Evolutionary conservation across 1,284 basidiomycete genomes (phyloP).

Genomic region (Apiotrichum sp.): DNA sequence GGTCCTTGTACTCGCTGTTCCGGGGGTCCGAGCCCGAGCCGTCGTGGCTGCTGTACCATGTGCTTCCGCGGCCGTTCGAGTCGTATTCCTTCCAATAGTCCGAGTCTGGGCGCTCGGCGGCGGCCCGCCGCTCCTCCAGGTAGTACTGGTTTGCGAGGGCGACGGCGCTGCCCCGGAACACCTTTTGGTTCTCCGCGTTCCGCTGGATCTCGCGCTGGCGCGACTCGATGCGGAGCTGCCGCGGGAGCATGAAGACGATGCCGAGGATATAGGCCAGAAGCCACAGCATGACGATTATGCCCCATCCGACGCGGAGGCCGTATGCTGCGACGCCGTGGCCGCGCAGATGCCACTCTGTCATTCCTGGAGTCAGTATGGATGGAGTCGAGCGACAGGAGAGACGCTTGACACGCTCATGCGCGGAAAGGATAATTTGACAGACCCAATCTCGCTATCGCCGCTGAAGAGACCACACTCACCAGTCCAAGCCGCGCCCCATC

Average conservation of each 20-base stretch:
- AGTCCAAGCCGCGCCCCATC: conserved; percentile 29
- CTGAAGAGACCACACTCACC: conserved; percentile 21
- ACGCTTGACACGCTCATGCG: too few relatives aligned
- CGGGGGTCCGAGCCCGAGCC: too few relatives aligned
- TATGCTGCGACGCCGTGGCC: conserved; percentile 16
- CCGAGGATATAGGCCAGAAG: conserved; percentile 18
- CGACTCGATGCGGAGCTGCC: conserved; percentile 17
- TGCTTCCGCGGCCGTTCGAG: background rate
- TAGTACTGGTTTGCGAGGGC: conserved; percentile 4
- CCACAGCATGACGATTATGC: conserved; percentile 22
- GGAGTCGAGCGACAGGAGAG: too few relatives aligned
- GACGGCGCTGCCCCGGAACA: background rate
- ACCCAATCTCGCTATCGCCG: too few relatives aligned
- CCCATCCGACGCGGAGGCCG: conserved; percentile 34
- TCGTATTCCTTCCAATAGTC: background rate
- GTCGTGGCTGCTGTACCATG: background rate
- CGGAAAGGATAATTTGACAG: too few relatives aligned
- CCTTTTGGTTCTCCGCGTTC: conserved; percentile 4
- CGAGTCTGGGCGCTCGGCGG: too few relatives aligned
- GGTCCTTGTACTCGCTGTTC: too few relatives aligned
- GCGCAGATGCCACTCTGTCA: conserved; percentile 28
- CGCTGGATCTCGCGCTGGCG: conserved; percentile 1
- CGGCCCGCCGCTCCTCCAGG: background rate
- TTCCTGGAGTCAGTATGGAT: conserved; percentile 11
- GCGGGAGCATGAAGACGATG: conserved; percentile 21